These are phyloP conservation scores for Skeletonema tropicum DNA, from an alignment of 108 stramenopile species.

Conservation along the genomic window DNA sequence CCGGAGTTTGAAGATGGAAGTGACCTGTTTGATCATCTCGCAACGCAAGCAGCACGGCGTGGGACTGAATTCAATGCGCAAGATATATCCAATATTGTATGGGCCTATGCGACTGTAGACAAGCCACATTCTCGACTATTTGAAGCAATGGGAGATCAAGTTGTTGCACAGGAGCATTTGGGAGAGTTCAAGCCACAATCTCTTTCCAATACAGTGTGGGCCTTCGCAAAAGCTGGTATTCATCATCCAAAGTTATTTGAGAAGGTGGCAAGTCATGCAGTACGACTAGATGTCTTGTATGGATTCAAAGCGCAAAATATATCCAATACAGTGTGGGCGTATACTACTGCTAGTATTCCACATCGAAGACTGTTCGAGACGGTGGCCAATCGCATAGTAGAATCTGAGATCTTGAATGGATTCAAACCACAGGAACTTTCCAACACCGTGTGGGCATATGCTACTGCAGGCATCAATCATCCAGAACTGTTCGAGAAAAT, in stretches of 20 bases:
- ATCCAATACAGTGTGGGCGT: conserved; percentile 2
- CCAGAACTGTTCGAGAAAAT: background rate
- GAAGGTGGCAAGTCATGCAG: background rate
- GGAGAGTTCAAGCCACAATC: background rate
- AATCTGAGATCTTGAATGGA: background rate
- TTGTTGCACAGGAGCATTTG: conserved; percentile 9
- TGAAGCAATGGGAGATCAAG: background rate
- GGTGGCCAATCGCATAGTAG: no score
- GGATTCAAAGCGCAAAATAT: background rate
- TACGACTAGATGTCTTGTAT: conserved; percentile 1
- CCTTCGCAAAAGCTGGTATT: conserved; percentile 6
- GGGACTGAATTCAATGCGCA: background rate
- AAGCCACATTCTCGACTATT: conserved; percentile 3
- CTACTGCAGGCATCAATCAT: background rate
- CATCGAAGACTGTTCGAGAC: no score
- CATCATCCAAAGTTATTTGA: background rate
- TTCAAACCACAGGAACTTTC: conserved; percentile 36
- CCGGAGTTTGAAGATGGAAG: background rate
- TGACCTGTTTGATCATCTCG: conserved; percentile 7
- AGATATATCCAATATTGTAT: conserved; percentile 17
- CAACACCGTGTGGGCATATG: conserved; percentile 44
- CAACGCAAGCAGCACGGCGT: background rate
- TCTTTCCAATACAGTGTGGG: conserved; percentile 13
- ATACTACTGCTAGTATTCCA: background rate
- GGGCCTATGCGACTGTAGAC: conserved; percentile 16